Base-by-base conservation (phyloP, 257 asterid species). In the Penstemon barbatus region DNA sequence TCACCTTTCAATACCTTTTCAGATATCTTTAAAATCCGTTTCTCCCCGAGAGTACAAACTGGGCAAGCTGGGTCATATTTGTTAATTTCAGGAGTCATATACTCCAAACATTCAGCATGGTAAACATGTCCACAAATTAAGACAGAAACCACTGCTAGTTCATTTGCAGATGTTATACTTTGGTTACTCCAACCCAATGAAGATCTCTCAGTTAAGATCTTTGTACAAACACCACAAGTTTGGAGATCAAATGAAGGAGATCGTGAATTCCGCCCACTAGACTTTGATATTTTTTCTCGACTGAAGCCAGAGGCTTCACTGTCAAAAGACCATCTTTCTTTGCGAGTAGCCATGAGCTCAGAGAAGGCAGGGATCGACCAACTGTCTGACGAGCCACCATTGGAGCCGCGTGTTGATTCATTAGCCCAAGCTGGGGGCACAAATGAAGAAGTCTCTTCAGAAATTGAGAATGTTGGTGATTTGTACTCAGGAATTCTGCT, bases 311-410 rank as follows among this genome's bases (percentile, higher is more conserved):
- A 84, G 18, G 85, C 58, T 66, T 86, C 99, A 65, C 99, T 94
- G 71, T 94, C 99, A 60, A 91, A 94, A 71, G 99, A 94, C 98
- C 95, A 91, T 72, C 97, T 80, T 69, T 87, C 97, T 78, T 87
- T 87, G n/a, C 85, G 89, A 41, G 82, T 78, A 8, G 77, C 68
- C 82, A 73, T 69, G 59, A 84, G 83, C 61, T 90, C 97, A 19
- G 97, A 75, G 71, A 83, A 88, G 52, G 84, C 83, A 56, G 96
- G 96, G 57, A 86, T 77, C 38, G 97, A 88, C 95, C 96, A 89
- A 63, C 87, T 82, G 73, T 89, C 99, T 3, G 93, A 91, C 6
- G 97, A 94, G 48, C 92, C 96, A 51, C 87, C 97, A 70, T 71
- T 83, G 61, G 96, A 93, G 56, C 81, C 92, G 75, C 91, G 71